Evolutionary conservation across 768 basidiomycete species (phyloP), one percentile per base, ranked within the genome.

Genomic region (Suillus lakei): DNA sequence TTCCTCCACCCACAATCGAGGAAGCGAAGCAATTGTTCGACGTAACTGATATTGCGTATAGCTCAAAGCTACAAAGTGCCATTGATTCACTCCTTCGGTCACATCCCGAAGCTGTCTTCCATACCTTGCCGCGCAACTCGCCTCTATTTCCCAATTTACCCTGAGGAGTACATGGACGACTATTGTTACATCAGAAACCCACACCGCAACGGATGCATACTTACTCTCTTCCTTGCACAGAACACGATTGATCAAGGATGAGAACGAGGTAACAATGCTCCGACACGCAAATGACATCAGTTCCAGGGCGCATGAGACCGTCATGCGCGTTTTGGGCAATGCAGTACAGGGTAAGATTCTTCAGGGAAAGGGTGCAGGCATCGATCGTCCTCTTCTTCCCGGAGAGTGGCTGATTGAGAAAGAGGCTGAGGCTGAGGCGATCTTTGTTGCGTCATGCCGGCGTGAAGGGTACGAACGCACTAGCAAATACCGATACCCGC

Each of bases 381-480:
- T 66, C 4, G 78, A 79, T 12, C 78, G 85, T 4, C 88, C 88
- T 0, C 77, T 85, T 5, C 80, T 93, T 3, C 93, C 92, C 2
- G 83, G 84, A 4, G 91, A 96, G 71, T 98, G 96, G 92, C 80
- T 94, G 53, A 93, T 98, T 18, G 88, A 93, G 79, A 93, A 91
- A 70, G 97, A 99, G 77, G 91, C 89, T 0, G 96, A 98, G 75
- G 97, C 95, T 0, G 96, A 97, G 74, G 97, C 96, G 0, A 84
- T 96, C 9, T 99, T 98, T 68, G 92, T 95, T 0, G 94, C 96
- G 3, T 90, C 90, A 1, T 98, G 96, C 78, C 82, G 95, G 60
- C 82, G 94, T 64, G 90, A 94, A 78, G 95, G 94, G 94, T 96
- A 61, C 69, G 88, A 77, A 23, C 8, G 32, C 15, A 36, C 34